Conservation (phyloP, 192 early-diverging fungal species). For the Entrophospora sp. region DNA sequence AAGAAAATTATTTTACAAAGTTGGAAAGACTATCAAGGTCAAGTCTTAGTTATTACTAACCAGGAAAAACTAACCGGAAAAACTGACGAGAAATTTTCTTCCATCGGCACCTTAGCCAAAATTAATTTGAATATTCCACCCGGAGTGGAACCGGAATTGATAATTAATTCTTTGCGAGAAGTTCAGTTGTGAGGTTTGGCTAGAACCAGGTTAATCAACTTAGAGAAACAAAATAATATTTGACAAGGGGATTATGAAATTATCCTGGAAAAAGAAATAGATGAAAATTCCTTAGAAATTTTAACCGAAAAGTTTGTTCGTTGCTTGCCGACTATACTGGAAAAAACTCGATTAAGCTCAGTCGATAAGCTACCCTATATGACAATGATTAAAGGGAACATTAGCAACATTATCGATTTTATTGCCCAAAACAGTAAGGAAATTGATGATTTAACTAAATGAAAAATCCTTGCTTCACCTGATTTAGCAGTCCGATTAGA, state of each 20-base stretch:
- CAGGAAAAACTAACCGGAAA: neutral
- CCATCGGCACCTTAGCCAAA: neutral
- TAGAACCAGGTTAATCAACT: neutral
- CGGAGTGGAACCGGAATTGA: neutral
- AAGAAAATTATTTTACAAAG: neutral
- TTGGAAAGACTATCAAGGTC: neutral
- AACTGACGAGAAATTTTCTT: neutral
- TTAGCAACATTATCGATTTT: slow-evolving; percentile 2
- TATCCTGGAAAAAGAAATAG: neutral
- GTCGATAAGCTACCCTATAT: neutral
- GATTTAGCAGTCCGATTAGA: neutral
- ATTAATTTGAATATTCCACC: slow-evolving; percentile 2
- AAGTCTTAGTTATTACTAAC: neutral
- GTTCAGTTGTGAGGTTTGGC: neutral
- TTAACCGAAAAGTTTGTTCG: slow-evolving; percentile 14
- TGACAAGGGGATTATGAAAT: neutral
- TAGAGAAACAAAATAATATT: neutral
- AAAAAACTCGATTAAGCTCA: slow-evolving; percentile 1
- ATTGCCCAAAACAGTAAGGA: slow-evolving; percentile 7
- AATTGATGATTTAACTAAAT: slow-evolving; percentile 9
- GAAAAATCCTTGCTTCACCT: neutral
- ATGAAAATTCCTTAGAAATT: neutral
- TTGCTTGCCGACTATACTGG: neutral
- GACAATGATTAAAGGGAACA: slow-evolving; percentile 1
- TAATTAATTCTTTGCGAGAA: slow-evolving; percentile 5